Conservation (phyloP, 1,139 yeast species). For the Diutina sp. region DNA sequence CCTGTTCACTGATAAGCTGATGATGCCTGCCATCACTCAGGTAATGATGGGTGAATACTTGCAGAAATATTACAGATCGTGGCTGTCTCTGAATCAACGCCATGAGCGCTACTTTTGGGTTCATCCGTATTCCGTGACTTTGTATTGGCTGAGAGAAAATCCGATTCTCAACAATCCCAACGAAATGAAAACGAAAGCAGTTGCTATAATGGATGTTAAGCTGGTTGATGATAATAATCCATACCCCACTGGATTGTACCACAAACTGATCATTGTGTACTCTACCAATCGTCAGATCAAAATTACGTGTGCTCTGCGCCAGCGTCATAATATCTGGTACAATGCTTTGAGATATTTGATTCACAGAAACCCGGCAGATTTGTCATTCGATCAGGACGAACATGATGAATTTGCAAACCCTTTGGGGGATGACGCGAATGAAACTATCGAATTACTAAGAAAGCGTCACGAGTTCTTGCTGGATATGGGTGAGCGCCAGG, state of each 20-base stretch:
- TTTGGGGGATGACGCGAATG: background rate
- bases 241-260: slow-evolving; percentile 78
- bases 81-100: slow-evolving; percentile 70
- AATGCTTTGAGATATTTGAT: slow-evolving; percentile 71
- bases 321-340: slow-evolving; percentile 87
- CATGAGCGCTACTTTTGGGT: slow-evolving; percentile 96
- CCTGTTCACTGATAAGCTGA: slow-evolving; percentile 57
- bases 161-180: slow-evolving; percentile 68
- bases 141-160: slow-evolving; percentile 79
- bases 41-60: slow-evolving; percentile 88
- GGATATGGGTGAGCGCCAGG: slow-evolving; percentile 1
- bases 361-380: slow-evolving; percentile 53
- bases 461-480: slow-evolving; percentile 1
- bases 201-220: slow-evolving; percentile 69
- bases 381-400: slow-evolving; percentile 21
- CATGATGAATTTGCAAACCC: background rate
- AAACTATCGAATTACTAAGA: background rate
- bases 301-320: slow-evolving; percentile 79
- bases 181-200: slow-evolving; percentile 57
- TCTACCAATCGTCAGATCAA: slow-evolving; percentile 60
- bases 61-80: slow-evolving; percentile 71
- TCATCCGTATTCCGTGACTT: slow-evolving; percentile 83
- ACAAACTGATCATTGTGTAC: slow-evolving; percentile 69
- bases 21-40: slow-evolving; percentile 83
- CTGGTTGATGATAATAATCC: slow-evolving; percentile 81